Evolutionary conservation across 768 basidiomycete species (phyloP), one percentile per base, ranked within the genome.

Genomic region (Suillus alpinus): DNA sequence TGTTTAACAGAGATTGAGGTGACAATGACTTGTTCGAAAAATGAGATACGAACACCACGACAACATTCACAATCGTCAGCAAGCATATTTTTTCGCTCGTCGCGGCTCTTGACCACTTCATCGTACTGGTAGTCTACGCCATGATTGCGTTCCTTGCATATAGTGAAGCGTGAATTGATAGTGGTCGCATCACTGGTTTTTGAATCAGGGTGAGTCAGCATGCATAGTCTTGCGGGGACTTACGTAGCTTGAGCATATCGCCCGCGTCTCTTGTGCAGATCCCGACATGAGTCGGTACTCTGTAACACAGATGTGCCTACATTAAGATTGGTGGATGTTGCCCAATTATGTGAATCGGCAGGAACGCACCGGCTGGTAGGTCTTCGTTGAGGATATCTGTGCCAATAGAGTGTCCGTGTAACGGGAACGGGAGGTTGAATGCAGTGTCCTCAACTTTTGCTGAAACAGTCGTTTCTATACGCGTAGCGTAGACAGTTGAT

Each of bases 11-110:
- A 37, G 23, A 39, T 18, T 55, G 16, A 39, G 36, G 12, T 36
- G 29, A 29, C 40, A 29, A 62, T 36, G 29, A 39, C 26, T 6
- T 16, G 13, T 43, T 31, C 20, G 32, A 23, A 32, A 47, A 46
- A 23, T 37, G 46, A 39, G 23, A 43, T 46, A 74, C 83, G 60
- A 67, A 92, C 94, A 53, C 87, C 88, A 43, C 78, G 83, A 70
- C 94, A 96, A 61, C 87, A 88, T 63, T 91, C 90, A 70, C 93
- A 96, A 63, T 93, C 91, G 2, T 81, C 85, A 4, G 83, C 94
- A 55, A 89, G 80, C 80, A 96, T 80, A 56, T 77, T 76, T 65
- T 79, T 80, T 36, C 95, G 78, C 37, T 84, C 83, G 18, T 83
- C 82, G 66, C 81, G 88, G 43, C 77, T 79, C 31, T 94, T 79